Percentiles rank a stretch among this genome's conserved stretches.
These are phyloP conservation scores for Akanthomyces dipterigenus DNA, from an alignment of 2,329 filamentous ascomycete genomes.

Conservation along the genomic window DNA sequence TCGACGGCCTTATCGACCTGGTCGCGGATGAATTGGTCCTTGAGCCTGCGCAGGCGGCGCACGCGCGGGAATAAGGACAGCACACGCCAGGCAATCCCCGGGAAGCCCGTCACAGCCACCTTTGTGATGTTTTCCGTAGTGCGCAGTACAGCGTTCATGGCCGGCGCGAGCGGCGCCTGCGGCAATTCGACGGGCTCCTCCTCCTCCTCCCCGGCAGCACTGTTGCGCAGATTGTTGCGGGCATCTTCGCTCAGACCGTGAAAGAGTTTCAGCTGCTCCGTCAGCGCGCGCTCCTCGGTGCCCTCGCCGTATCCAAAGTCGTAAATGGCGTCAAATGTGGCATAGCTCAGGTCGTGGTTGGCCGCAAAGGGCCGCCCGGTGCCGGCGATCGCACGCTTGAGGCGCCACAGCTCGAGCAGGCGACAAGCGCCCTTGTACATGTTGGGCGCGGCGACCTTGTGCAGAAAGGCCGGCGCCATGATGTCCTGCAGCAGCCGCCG, in stretches of 20 bases:
- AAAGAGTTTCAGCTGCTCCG: not conserved
- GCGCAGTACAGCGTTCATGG: conserved; percentile 1
- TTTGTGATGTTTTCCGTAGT: not conserved
- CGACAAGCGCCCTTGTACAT: conserved; percentile 24
- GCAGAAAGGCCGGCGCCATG: conserved; percentile 30
- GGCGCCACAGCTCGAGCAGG: conserved; percentile 28
- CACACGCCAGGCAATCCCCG: not conserved
- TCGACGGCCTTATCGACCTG: conserved; percentile 1
- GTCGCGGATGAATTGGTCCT: not conserved
- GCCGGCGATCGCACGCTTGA: conserved; percentile 23
- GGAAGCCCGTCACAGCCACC: conserved; percentile 8
- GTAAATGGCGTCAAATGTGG: conserved; percentile 26
- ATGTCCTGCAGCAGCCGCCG: conserved; percentile 30
- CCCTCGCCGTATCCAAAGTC: conserved; percentile 22
- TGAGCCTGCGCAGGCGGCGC: not conserved
- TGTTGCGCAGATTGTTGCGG: not conserved
- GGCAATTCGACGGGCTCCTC: not conserved
- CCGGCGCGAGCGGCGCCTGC: not conserved
- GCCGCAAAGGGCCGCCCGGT: conserved; percentile 20
- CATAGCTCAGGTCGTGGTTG: conserved; percentile 23
- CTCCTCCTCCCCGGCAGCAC: not conserved
- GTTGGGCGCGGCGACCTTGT: conserved; percentile 22
- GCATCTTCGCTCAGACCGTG: not conserved
- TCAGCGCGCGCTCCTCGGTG: not conserved
- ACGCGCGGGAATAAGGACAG: not conserved